Percentiles rank a stretch among this genome's conserved stretches.
Evolutionary conservation across 2,329 filamentous ascomycete genomes (phyloP).

Genomic region (Penicillium sp.): DNA sequence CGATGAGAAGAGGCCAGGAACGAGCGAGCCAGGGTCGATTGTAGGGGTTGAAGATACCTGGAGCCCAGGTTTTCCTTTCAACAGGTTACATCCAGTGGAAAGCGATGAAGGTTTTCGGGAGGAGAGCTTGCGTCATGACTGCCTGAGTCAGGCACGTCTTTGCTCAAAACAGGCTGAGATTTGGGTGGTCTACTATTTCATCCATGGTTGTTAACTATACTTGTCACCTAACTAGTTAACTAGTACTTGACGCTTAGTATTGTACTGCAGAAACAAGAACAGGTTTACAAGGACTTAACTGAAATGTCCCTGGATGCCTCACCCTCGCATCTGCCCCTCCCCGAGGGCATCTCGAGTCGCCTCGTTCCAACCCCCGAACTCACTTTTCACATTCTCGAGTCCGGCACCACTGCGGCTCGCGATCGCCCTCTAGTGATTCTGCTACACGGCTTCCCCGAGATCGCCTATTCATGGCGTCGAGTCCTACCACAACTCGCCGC

Average conservation of each 20-base stretch:
- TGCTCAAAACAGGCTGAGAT: constrained; percentile 13
- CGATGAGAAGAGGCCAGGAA: neutral
- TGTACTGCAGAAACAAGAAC: neutral
- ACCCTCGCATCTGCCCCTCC: constrained; percentile 49
- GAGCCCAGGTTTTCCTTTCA: neutral
- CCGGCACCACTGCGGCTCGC: constrained; percentile 43
- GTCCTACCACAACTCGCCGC: constrained; percentile 56
- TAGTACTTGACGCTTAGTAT: too few relatives aligned
- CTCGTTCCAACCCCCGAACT: constrained; percentile 58
- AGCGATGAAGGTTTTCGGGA: constrained; percentile 1
- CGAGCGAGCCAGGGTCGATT: neutral
- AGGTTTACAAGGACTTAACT: neutral
- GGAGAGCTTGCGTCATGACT: constrained; percentile 24
- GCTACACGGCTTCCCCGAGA: constrained; percentile 63
- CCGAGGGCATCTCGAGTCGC: constrained; percentile 52
- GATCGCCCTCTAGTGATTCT: constrained; percentile 56
- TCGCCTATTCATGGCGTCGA: constrained; percentile 66
- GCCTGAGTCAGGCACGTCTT: constrained; percentile 8
- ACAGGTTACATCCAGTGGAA: constrained; percentile 9
- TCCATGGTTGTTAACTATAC: too few relatives aligned
- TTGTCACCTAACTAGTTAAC: neutral
- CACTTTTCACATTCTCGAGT: constrained; percentile 58
- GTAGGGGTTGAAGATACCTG: neutral
- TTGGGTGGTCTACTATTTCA: neutral
- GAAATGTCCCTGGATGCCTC: constrained; percentile 11